Evolutionary conservation across 129 eudicot species (phyloP).

Genomic region (Centaurea solstitialis): DNA sequence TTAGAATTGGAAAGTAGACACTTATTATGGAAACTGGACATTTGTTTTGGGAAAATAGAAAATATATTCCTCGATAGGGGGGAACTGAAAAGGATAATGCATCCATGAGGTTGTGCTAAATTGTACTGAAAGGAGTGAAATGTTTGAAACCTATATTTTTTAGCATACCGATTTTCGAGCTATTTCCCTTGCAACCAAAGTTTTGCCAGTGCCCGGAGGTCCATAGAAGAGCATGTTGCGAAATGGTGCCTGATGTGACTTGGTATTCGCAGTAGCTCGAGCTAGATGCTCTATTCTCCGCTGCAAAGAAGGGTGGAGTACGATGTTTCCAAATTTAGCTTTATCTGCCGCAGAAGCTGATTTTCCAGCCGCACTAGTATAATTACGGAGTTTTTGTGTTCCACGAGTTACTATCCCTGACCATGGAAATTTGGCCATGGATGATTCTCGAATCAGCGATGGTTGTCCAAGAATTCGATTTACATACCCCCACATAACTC

Average conservation of each 20-base stretch:
- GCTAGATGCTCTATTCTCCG: conserved; percentile 91
- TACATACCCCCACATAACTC: conserved; percentile 94
- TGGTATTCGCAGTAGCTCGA: conserved; percentile 96
- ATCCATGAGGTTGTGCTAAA: not conserved
- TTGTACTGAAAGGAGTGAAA: not conserved
- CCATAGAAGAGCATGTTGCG: conserved; percentile 99
- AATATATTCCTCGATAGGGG: not conserved
- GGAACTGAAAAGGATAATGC: not conserved
- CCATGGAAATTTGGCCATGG: conserved; percentile 86
- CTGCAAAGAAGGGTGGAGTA: conserved; percentile 93
- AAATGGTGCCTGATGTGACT: conserved; percentile 91
- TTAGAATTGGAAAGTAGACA: not conserved
- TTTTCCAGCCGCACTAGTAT: conserved; percentile 40
- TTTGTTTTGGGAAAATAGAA: not conserved
- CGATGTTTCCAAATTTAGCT: conserved; percentile 61
- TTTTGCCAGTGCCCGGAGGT: conserved; percentile 99
- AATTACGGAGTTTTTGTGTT: conserved; percentile 43
- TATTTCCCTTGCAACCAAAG: conserved; percentile 97
- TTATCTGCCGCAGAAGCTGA: conserved; percentile 42
- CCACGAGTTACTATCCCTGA: conserved; percentile 60
- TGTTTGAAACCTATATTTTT: not conserved
- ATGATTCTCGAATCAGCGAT: conserved; percentile 96
- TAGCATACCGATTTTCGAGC: conserved; percentile 86
- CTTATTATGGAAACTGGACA: not conserved
- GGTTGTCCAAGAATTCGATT: conserved; percentile 98